Evolutionary conservation across 306 rosid species (phyloP).

Genomic region (Quercus dentata): DNA sequence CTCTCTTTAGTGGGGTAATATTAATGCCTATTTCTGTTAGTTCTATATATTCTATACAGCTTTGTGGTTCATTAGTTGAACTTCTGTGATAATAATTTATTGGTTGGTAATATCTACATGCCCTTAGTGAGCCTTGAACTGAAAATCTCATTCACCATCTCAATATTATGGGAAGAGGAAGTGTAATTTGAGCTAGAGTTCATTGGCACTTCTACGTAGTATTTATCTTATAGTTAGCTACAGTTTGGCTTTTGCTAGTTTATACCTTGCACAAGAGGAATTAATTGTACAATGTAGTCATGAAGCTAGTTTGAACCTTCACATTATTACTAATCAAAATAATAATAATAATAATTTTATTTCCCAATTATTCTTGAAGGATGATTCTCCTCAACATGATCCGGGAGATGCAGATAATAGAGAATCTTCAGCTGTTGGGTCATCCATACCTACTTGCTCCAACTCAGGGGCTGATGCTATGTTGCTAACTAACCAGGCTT

Average conservation of each 20-base stretch:
- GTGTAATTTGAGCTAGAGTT: too few relatives aligned
- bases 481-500: neutral
- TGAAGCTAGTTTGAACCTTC: neutral
- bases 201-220: too few relatives aligned
- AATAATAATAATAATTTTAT: neutral
- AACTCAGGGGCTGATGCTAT: neutral
- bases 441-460: conserved; percentile 1
- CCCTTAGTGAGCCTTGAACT: too few relatives aligned
- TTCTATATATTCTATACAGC: neutral
- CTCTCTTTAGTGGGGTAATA: too few relatives aligned
- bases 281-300: neutral
- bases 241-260: neutral
- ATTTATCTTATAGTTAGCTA: too few relatives aligned
- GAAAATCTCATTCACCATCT: too few relatives aligned
- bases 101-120: too few relatives aligned
- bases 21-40: too few relatives aligned
- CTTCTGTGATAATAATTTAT: neutral
- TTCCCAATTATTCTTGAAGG: neutral
- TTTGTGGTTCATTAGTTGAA: neutral
- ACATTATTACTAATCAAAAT: neutral
- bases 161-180: too few relatives aligned
- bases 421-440: neutral
- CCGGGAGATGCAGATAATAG: neutral
- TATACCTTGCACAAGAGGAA: neutral
- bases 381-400: neutral